Conservation (phyloP, 257 asterid species). For the Euphrasia confusa region DNA sequence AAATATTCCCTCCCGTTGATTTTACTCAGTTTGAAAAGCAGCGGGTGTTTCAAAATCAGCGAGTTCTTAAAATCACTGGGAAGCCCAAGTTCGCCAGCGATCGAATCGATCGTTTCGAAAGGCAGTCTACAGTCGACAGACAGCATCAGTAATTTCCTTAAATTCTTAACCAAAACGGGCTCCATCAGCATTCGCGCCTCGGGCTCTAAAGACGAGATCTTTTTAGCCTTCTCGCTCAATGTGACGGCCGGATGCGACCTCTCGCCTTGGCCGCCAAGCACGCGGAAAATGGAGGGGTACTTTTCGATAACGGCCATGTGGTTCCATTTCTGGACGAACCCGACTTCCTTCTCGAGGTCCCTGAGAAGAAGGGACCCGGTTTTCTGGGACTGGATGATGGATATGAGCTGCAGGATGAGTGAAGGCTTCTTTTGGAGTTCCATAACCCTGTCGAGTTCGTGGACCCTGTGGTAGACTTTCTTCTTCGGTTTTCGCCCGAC, state of each 20-base stretch:
- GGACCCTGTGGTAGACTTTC: conserved; percentile 65
- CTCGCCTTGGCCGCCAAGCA: conserved; percentile 40
- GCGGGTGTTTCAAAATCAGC: conserved; percentile 60
- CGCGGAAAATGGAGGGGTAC: conserved; percentile 66
- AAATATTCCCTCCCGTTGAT: conserved; percentile 58
- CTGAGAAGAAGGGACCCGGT: conserved; percentile 55
- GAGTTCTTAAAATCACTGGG: conserved; percentile 65
- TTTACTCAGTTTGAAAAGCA: conserved; percentile 50
- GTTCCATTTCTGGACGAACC: conserved; percentile 92
- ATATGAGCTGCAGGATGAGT: conserved; percentile 55
- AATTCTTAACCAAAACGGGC: conserved; percentile 65
- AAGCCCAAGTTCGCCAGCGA: conserved; percentile 65
- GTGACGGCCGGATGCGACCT: conserved; percentile 64
- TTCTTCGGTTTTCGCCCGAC: conserved; percentile 76
- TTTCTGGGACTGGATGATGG: conserved; percentile 71
- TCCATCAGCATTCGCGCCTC: conserved; percentile 57
- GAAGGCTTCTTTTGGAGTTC: conserved; percentile 84
- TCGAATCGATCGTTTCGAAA: conserved; percentile 50
- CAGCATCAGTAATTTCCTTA: conserved; percentile 81
- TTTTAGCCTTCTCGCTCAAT: conserved; percentile 61
- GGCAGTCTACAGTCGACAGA: conserved; percentile 81
- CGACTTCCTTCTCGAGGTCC: conserved; percentile 96
- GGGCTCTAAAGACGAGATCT: conserved; percentile 53
- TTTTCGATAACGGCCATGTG: conserved; percentile 74
- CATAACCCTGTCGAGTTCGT: conserved; percentile 82